Base-by-base conservation (phyloP, 2,329 filamentous ascomycete genomes). In the Sarocladium strictum region DNA sequence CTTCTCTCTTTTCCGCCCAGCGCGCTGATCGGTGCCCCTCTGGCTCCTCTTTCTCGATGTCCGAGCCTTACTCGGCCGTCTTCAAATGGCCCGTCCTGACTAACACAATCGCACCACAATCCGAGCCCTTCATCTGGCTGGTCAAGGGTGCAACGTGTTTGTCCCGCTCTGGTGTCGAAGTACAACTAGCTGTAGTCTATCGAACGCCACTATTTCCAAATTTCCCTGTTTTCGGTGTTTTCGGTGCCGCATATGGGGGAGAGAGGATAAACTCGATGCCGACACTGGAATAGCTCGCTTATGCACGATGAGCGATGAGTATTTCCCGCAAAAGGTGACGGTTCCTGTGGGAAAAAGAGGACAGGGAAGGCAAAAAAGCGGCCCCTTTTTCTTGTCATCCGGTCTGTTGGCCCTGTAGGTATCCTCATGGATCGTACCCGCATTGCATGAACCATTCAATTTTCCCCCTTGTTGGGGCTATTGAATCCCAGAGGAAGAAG, bases 391-490 rank as follows among this genome's bases (percentile, higher is more conserved):
- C 43, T 26, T 47, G 43, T 47, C 43, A 24, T 47, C 43, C n/a
- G 43, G 43, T 47, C 43, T 47, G 23, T n/a, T 23, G 43, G 17
- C 43, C 43, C 43, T 47, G 43, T 7, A 7, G 23, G 43, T 27
- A 29, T 26, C 43, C 43, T 47, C 43, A 27, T 47, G 27, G 47
- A 35, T 35, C 47, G 27, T 33, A 17, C 47, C 47, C 35, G 47
- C 27, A 51, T 51, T 35, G 47, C 47, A 51, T 51, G 47, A 51
- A 51, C 27, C 26, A 49, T 27, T 35, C 27, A 33, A 33, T 35
- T 21, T n/a, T 23, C 27, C 12, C 43, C 14, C 29, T 17, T 3
- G 14, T 32, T n/a, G 14, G n/a, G 10, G 23, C 24, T 32, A n/a
- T 49, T 45, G 40, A 19, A 10, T 10, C 40, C 6, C 11, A 19